Base-by-base conservation (phyloP, 352 stramenopile genomes). In the Globisporangium echinulatum region DNA sequence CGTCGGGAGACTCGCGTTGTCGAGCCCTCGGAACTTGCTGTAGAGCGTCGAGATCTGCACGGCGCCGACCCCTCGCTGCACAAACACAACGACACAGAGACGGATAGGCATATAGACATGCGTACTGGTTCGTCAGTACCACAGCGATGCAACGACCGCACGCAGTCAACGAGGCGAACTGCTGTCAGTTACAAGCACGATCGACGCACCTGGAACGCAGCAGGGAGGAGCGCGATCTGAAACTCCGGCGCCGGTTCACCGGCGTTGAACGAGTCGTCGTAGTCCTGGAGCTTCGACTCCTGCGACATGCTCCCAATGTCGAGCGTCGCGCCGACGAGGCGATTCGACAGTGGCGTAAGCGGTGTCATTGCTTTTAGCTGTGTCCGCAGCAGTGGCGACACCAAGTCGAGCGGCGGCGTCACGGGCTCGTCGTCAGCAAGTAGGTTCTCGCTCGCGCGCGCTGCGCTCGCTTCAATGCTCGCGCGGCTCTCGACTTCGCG, bases 11-110 rank as follows among this genome's bases (percentile, higher is more conserved):
- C 64, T 77, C 25, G 56, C 51, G 50, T 77, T 59, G 49, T 72
- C 69, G 38, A 66, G 49, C 38, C 75, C 74, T 62, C 90, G 79
- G 66, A 94, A 94, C 71, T 89, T 89, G 73, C 73, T 92, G 56
- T 92, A 94, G 49, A 94, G 66, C 42, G 79, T 89, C 37, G 85
- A 90, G 52, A 94, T 82, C 63, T 90, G 79, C 42, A 92, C 81
- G 15, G 85, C 85, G n/a, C 82, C 81, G 55, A 85, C 69, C 8
- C 85, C 85, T 71, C 75, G 76, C 82, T 94, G 54, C 11, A 66
- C 1, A 42, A 0, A 56, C 49, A 54, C 19, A 56, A 54, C 49
- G 5, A 38, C 64, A 47, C 37, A 33, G 7, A 44, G 25, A 33
- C 25, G 25, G 25, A 33, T 33, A 33, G 25, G 25, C 25, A 33